Evolutionary conservation across 257 asterid genomes (phyloP), one percentile per base, ranked within the genome.

Genomic region (Ehretia macrophylla): DNA sequence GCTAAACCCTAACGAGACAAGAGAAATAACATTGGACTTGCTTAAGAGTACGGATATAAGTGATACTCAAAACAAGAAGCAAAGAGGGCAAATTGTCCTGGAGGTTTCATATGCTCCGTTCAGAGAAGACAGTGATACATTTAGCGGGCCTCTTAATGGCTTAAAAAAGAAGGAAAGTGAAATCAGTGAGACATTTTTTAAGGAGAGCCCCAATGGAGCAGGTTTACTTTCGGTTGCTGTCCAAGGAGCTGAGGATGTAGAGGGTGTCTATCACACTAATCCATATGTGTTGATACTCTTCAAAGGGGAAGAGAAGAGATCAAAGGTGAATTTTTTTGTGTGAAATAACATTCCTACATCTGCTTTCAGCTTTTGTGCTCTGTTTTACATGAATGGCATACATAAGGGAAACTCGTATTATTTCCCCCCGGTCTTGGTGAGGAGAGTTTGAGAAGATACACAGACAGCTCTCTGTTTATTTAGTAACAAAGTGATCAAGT

Each of bases 51-150:
- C 69, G 10, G 60, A 60, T 13, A 16, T 86, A 61, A 58, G 17
- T 59, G 77, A 67, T 51, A 62, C 76, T 35, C 75, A 69, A 11
- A 68, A 71, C 68, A 84, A 76, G 82, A 86, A 77, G 85, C 80
- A 68, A 44, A 71, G 97, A 68, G 97, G 96, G 64, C 78, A 79
- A 56, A 76, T 90, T 37, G 40, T 78, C 66, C 79, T 90, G 5
- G 88, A 90, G 79, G 73, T 90, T 14, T 72, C 74, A 19, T 90
- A 90, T 60, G 96, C 85, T 42, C 97, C 96, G 16, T 90, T 90
- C 40, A 81, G 76, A 78, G 96, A 90, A 40, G 85, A 84, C 35
- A 59, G 18, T 10, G 76, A 68, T 32, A 44, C 64, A 52, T 68
- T 81, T 35, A 79, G 78, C 4, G 83, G 85, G 45, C 40, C 39